phyloP scores from a whole-genome alignment of 78 protist genomes.

The Cavenderia fasciculata region DNA sequence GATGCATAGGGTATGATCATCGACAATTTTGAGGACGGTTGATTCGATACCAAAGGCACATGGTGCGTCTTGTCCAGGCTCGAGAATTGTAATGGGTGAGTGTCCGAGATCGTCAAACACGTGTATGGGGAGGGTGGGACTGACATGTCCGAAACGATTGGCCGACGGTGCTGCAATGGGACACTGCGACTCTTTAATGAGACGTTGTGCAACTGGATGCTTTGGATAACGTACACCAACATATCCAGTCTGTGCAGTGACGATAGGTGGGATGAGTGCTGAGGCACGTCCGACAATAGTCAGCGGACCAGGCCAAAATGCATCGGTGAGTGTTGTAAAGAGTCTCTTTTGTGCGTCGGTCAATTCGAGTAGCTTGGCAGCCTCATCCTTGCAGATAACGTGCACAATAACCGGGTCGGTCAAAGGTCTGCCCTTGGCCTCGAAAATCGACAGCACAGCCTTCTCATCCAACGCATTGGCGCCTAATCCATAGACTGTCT shows the following conservation, averaged over 20 bases:
- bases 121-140: conserved; percentile 61
- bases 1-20: conserved; percentile 24
- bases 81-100: conserved; percentile 53
- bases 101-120: conserved; percentile 67
- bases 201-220: conserved; percentile 49
- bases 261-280: conserved; percentile 41
- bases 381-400: conserved; percentile 58
- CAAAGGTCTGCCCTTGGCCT: conserved; percentile 90
- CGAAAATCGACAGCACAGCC: conserved; percentile 87
- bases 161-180: conserved; percentile 80
- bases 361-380: conserved; percentile 9
- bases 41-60: conserved; percentile 73
- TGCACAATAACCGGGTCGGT: conserved; percentile 96
- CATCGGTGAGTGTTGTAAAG: not conserved
- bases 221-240: conserved; percentile 93
- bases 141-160: conserved; percentile 69
- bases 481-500: conserved; percentile 97
- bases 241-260: conserved; percentile 85
- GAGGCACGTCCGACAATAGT: conserved; percentile 85
- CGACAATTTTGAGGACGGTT: conserved; percentile 43
- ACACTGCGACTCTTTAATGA: conserved; percentile 13
- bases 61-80: not conserved
- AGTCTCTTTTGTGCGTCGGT: conserved; percentile 15
- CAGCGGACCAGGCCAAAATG: conserved; percentile 96
- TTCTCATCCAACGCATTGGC: conserved; percentile 91